A percentile compares a stretch with the other conserved stretches of the same genome.
Evolutionary conservation across 768 basidiomycete genomes (phyloP).

Genomic region (Lactarius psammicola): DNA sequence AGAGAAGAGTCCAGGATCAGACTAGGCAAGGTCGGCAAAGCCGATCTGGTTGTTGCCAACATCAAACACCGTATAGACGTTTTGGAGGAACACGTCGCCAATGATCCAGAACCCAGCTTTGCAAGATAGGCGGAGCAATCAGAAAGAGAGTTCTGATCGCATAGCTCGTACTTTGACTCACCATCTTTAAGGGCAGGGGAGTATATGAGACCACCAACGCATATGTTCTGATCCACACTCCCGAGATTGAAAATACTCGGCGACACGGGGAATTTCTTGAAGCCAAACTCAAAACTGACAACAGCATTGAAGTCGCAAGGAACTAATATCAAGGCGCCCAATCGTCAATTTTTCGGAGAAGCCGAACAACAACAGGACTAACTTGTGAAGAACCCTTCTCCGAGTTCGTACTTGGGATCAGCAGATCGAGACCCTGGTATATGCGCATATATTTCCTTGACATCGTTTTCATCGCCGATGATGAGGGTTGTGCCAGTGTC

Average conservation of each 20-base stretch:
- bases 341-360: background rate
- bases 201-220: slow-evolving; percentile 6
- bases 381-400: slow-evolving; percentile 7
- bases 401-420: background rate
- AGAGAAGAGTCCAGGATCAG: too few species aligned
- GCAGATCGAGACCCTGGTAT: slow-evolving; percentile 26
- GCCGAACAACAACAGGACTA: background rate
- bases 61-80: slow-evolving; percentile 16
- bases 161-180: background rate
- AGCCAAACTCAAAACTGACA: background rate
- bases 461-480: slow-evolving; percentile 20
- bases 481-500: slow-evolving; percentile 31
- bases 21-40: slow-evolving; percentile 10
- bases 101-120: slow-evolving; percentile 12
- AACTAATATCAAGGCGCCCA: background rate
- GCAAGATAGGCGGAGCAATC: background rate
- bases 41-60: slow-evolving; percentile 2
- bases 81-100: background rate
- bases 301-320: background rate
- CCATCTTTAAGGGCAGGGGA: slow-evolving; percentile 8
- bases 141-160: background rate
- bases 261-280: background rate
- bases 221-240: background rate
- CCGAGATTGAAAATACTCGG: background rate
- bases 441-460: slow-evolving; percentile 19